These are phyloP conservation scores for Leccinum broughii DNA, from an alignment of 768 basidiomycete species.

Conservation along the genomic window DNA sequence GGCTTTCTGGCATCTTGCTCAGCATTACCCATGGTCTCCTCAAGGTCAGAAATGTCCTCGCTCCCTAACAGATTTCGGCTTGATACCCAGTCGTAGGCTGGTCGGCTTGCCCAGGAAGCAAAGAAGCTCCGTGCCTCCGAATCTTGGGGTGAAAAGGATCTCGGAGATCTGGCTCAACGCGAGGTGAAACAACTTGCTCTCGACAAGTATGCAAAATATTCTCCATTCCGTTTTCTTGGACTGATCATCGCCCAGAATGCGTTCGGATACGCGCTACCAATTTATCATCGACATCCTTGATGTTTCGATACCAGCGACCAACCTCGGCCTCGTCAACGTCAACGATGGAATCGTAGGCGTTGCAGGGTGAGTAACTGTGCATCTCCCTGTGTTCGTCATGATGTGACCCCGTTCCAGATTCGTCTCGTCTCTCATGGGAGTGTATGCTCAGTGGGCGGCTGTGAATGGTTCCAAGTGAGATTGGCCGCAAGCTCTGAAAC, in stretches of 20 bases:
- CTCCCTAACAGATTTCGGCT: neutral
- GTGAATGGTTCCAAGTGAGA: conserved; percentile 46
- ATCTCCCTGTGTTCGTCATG: neutral
- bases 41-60: conserved; percentile 48
- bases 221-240: neutral
- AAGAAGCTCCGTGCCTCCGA: conserved; percentile 48
- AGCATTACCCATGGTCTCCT: conserved; percentile 69
- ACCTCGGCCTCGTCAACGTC: conserved; percentile 68
- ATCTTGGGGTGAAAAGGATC: conserved; percentile 63
- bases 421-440: conserved; percentile 69
- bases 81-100: conserved; percentile 41
- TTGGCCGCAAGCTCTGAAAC: neutral
- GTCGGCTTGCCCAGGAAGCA: conserved; percentile 59
- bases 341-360: conserved; percentile 87
- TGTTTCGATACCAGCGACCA: conserved; percentile 86
- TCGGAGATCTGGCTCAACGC: conserved; percentile 63
- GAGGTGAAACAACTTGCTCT: conserved; percentile 62
- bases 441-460: conserved; percentile 63
- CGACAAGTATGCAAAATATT: conserved; percentile 43
- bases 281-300: conserved; percentile 85
- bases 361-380: conserved; percentile 63
- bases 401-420: conserved; percentile 42
- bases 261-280: conserved; percentile 69
- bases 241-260: conserved; percentile 45
- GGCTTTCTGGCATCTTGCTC: conserved; percentile 84